These are phyloP conservation scores for Penicillium sp. DNA, from an alignment of 2,329 filamentous ascomycete species.

Conservation along the genomic window DNA sequence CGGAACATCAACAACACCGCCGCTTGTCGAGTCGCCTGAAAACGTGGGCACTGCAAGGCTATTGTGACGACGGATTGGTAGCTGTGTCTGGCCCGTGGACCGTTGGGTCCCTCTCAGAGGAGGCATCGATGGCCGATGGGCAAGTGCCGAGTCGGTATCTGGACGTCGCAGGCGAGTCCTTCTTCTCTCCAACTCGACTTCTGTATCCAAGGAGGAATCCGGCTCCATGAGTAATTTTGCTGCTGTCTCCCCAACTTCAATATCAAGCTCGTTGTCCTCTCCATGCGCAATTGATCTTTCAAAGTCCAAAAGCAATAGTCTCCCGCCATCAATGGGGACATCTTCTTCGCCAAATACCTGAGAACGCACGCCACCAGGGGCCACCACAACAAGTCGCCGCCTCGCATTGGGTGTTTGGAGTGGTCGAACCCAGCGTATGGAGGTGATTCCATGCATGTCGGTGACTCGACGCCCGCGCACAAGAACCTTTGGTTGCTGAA, in stretches of 20 bases:
- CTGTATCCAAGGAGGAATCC: constrained; percentile 69
- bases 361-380: constrained; percentile 64
- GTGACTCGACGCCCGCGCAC: constrained; percentile 65
- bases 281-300: constrained; percentile 61
- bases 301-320: constrained; percentile 72
- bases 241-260: constrained; percentile 70
- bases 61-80: constrained; percentile 22
- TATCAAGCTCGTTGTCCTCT: constrained; percentile 57
- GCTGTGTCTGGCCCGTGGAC: constrained; percentile 19
- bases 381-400: constrained; percentile 63
- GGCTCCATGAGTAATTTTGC: constrained; percentile 72
- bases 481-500: constrained; percentile 61
- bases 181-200: constrained; percentile 74
- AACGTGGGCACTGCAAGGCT: constrained; percentile 29
- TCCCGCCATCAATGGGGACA: constrained; percentile 74
- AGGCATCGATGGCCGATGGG: constrained; percentile 19
- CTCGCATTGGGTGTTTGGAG: constrained; percentile 43
- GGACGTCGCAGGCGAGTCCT: constrained; percentile 66
- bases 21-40: constrained; percentile 20
- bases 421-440: constrained; percentile 68
- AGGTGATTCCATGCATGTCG: constrained; percentile 64
- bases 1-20: constrained; percentile 60
- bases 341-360: constrained; percentile 67
- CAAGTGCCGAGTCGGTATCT: constrained; percentile 42
- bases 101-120: constrained; percentile 25